Conservation (phyloP, 75 land plant genomes). For the Pinus tabuliformis region DNA sequence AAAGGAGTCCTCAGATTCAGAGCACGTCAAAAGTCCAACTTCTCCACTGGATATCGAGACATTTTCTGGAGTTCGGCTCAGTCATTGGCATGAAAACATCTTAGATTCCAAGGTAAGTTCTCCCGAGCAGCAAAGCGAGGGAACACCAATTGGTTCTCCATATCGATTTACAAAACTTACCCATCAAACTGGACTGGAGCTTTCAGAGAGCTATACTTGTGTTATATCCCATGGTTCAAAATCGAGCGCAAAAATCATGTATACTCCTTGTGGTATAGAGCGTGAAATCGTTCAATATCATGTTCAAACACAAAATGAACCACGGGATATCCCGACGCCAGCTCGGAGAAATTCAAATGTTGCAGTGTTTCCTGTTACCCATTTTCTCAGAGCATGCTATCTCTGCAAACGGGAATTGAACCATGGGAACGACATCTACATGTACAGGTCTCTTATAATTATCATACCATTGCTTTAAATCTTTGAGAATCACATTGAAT, state of each 20-base stretch:
- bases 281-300: background rate
- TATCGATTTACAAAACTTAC: background rate
- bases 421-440: conserved; percentile 34
- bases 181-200: conserved; percentile 3
- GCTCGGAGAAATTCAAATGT: background rate
- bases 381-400: conserved; percentile 33
- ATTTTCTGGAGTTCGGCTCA: background rate
- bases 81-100: conserved; percentile 8
- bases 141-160: conserved; percentile 2
- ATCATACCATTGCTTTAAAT: background rate
- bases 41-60: conserved; percentile 12
- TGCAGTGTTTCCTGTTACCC: background rate
- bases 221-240: conserved; percentile 21
- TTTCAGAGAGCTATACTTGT: conserved; percentile 40
- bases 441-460: conserved; percentile 26
- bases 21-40: background rate
- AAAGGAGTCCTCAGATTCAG: conserved; percentile 2
- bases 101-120: conserved; percentile 9
- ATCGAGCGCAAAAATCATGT: conserved; percentile 1
- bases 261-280: conserved; percentile 2
- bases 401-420: conserved; percentile 24
- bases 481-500: background rate
- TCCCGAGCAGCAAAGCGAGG: background rate
- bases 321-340: background rate
- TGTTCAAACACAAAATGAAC: background rate